A percentile compares a stretch with the other conserved stretches of the same genome.
Conservation (phyloP, 768 basidiomycete genomes). For the Cyathus striatus region DNA sequence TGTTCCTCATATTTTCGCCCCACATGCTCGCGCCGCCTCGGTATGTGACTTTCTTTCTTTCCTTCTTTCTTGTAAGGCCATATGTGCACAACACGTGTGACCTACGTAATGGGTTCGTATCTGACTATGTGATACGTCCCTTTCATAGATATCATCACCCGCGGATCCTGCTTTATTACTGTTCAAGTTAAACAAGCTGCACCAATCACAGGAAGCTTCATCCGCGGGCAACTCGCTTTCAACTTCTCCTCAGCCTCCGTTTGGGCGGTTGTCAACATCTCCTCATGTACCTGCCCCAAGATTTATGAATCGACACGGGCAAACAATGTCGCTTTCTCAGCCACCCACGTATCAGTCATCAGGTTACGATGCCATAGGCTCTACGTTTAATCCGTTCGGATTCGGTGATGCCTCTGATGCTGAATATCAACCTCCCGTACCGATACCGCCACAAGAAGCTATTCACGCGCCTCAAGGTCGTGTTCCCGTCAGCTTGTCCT, state of each 20-base stretch:
- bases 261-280: conserved; percentile 45
- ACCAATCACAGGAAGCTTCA: conserved; percentile 58
- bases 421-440: conserved; percentile 12
- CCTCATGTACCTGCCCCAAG: conserved; percentile 27
- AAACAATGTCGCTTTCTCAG: conserved; percentile 70
- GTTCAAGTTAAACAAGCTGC: conserved; percentile 82
- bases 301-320: conserved; percentile 58
- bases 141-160: conserved; percentile 76
- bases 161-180: conserved; percentile 79
- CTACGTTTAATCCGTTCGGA: conserved; percentile 63
- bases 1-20: conserved; percentile 60
- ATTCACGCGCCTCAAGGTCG: conserved; percentile 55
- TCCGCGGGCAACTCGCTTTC: conserved; percentile 49
- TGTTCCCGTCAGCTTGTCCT: conserved; percentile 37
- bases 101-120: conserved; percentile 5
- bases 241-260: conserved; percentile 60
- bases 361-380: conserved; percentile 21
- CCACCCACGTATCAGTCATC: conserved; percentile 40
- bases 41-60: too few relatives aligned
- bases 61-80: conserved; percentile 14
- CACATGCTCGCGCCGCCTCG: conserved; percentile 80
- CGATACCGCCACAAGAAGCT: conserved; percentile 61
- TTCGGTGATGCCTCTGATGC: conserved; percentile 49
- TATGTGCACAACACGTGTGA: conserved; percentile 17
- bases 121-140: conserved; percentile 12